These are phyloP conservation scores for Mortierella alpina DNA, from an alignment of 192 early-diverging fungal species.

Conservation along the genomic window DNA sequence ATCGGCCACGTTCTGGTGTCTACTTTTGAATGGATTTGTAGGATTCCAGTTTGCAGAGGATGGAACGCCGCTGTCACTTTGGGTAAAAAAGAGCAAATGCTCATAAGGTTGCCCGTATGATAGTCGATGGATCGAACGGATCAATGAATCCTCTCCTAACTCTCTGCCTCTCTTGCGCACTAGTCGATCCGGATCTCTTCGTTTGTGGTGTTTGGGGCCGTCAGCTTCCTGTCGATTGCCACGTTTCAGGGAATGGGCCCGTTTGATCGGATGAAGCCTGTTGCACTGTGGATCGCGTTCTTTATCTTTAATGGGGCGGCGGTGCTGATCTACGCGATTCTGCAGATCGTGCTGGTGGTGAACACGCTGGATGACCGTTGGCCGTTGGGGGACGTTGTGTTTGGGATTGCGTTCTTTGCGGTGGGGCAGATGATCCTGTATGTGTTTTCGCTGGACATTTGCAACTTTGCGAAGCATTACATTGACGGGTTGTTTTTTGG, in stretches of 20 bases:
- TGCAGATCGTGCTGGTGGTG: slow-evolving; percentile 94
- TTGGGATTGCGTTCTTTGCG: slow-evolving; percentile 89
- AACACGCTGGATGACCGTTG: slow-evolving; percentile 96
- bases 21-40: slow-evolving; percentile 95
- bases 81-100: slow-evolving; percentile 60
- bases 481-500: slow-evolving; percentile 98
- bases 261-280: slow-evolving; percentile 71
- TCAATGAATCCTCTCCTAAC: background rate
- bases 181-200: slow-evolving; percentile 87
- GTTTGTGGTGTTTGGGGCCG: slow-evolving; percentile 81
- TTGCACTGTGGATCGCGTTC: slow-evolving; percentile 86
- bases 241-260: slow-evolving; percentile 80
- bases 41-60: slow-evolving; percentile 98
- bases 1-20: slow-evolving; percentile 90
- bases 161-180: background rate
- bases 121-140: background rate
- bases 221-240: slow-evolving; percentile 82
- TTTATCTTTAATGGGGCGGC: slow-evolving; percentile 88
- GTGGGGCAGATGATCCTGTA: slow-evolving; percentile 87
- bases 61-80: slow-evolving; percentile 92
- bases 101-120: too few relatives aligned
- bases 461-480: slow-evolving; percentile 92
- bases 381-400: slow-evolving; percentile 94
- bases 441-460: slow-evolving; percentile 84
- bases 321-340: slow-evolving; percentile 85